These are phyloP conservation scores for rapeseed (Brassica napus) DNA, from an alignment of 345 rosid species.

Conservation along the genomic window Da-Ae NC_063436.1:9977001-9977500, in stretches of 20 bases:
- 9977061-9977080: background rate
- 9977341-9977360: background rate
- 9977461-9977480: slow-evolving; percentile 34
- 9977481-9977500: slow-evolving; percentile 27
- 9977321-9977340: slow-evolving; percentile 17
- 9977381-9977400: background rate
- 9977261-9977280: slow-evolving; percentile 38
- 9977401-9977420: slow-evolving; percentile 34
- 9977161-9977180: too few species aligned
- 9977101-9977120: background rate
- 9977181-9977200: too few species aligned
- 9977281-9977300: slow-evolving; percentile 20
- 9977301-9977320: slow-evolving; percentile 38
- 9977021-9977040: background rate
- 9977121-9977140: background rate
- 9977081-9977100: background rate
- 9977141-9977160: too few species aligned
- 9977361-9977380: background rate
- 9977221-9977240: slow-evolving; percentile 33
- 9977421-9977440: slow-evolving; percentile 42
- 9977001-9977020: background rate
- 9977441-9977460: slow-evolving; percentile 41
- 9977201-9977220: too few species aligned
- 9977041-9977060: background rate
- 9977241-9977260: slow-evolving; percentile 52